Evolutionary conservation across 2,329 filamentous ascomycete genomes (phyloP), one percentile per base, ranked within the genome.

Genomic region (Onygenales sp.): DNA sequence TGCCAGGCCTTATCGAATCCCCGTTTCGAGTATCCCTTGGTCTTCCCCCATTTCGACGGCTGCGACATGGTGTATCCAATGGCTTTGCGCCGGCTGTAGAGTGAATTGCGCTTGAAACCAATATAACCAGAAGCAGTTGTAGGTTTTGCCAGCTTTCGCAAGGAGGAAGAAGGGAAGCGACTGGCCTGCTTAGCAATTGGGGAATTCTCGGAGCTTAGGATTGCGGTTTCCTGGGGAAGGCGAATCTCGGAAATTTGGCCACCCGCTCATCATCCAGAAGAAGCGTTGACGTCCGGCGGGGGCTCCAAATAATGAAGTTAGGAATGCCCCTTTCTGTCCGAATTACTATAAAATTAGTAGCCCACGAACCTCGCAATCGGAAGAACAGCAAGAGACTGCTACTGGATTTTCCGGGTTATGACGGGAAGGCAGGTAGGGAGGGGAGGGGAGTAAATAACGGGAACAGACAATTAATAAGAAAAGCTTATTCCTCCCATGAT

Each of bases 1-100:
- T 75, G 76, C 76, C 83, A 90, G 55, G 84, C 78, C 65, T 86
- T 88, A 69, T 90, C 85, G 68, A 89, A 89, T 57, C 85, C 83
- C 55, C 80, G 80, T 66, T 87, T 85, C 60, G 69, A 69, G 54
- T 72, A 72, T 6, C 70, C 69, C 57, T 77, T 78, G 21, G 78
- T 77, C 60, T 78, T 78, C 58, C 75, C 68, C 69, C 73, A 75
- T 14, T 87, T 73, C 45, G 81, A 80, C 21, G 21, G 21, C 11
- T 43, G 13, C n/a, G 49, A 35, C 49, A 51, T 51, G 32, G 49
- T 51, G 27, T 38, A 17, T 13, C 43, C 33, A 21, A 27, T 33
- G 41, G 58, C 63, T 17, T 8, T 27, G 21, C 21, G 21, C 21
- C 21, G 5, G 21, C 21, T 27, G 21, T 27, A 27, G 21, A 27